Evolutionary conservation across 495 filamentous ascomycete genomes (phyloP).

Genomic region (Aspergillus bridgeri): DNA sequence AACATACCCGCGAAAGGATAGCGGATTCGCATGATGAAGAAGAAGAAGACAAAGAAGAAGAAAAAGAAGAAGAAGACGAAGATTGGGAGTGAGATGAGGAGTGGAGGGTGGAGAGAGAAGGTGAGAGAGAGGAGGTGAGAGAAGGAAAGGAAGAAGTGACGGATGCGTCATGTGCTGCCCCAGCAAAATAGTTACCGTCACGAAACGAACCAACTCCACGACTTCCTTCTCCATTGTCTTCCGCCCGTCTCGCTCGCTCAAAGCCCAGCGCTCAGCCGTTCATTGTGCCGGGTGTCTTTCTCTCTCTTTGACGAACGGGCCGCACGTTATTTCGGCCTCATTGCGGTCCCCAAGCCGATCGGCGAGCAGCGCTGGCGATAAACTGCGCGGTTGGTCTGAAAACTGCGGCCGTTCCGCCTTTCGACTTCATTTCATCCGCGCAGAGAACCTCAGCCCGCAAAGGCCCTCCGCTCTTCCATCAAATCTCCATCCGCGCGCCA

Average conservation of each 20-base stretch:
- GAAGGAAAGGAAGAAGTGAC: slow-evolving; percentile 16
- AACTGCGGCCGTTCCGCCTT: slow-evolving; percentile 27
- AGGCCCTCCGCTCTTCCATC: slow-evolving; percentile 38
- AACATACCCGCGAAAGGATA: slow-evolving; percentile 68
- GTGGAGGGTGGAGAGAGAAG: slow-evolving; percentile 4
- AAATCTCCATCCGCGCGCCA: slow-evolving; percentile 29
- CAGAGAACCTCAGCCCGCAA: slow-evolving; percentile 40
- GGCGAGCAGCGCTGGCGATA: too few species aligned
- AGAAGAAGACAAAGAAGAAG: slow-evolving; percentile 4
- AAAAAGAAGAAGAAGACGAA: slow-evolving; percentile 17
- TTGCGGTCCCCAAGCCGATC: too few species aligned
- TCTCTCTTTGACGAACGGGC: too few species aligned
- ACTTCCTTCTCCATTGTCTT: background rate
- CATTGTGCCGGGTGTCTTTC: too few species aligned
- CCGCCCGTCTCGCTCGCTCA: background rate
- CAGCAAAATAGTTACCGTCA: background rate
- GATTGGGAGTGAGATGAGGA: slow-evolving; percentile 5
- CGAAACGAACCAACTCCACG: background rate
- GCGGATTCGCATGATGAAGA: slow-evolving; percentile 62
- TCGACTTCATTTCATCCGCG: slow-evolving; percentile 41
- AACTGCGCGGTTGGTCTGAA: slow-evolving; percentile 35
- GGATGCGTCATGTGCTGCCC: slow-evolving; percentile 32
- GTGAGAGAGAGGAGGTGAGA: slow-evolving; percentile 20
- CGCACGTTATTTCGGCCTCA: too few species aligned
- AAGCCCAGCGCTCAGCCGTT: too few species aligned